A percentile compares a stretch with the other conserved stretches of the same genome.
These are phyloP conservation scores for Calamus simplicifolius DNA, from an alignment of 176 grass and related monocot species.

Conservation along the genomic window DNA sequence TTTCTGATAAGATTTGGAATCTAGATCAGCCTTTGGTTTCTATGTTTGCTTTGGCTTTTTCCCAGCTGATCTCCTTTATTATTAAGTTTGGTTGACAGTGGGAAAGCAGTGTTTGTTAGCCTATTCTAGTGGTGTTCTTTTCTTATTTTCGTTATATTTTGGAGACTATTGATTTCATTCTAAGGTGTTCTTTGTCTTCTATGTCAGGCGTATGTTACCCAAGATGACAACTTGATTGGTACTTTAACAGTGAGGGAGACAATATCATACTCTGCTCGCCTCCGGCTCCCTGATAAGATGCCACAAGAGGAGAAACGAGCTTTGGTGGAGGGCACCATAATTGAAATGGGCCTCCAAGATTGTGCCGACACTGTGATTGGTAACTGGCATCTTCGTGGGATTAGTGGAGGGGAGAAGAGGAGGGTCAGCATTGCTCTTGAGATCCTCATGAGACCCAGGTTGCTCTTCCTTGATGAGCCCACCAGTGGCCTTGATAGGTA, in stretches of 20 bases:
- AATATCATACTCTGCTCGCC: slow-evolving; percentile 77
- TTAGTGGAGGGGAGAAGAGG: slow-evolving; percentile 96
- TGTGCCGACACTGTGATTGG: slow-evolving; percentile 82
- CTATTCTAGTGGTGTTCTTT: no score
- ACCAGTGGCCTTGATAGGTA: slow-evolving; percentile 95
- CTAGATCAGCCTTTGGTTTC: no score
- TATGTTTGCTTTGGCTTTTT: no score
- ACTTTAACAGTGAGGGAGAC: slow-evolving; percentile 90
- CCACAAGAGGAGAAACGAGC: slow-evolving; percentile 70
- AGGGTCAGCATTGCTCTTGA: slow-evolving; percentile 92
- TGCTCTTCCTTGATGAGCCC: slow-evolving; percentile 93
- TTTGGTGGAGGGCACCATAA: slow-evolving; percentile 80
- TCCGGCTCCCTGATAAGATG: slow-evolving; percentile 87
- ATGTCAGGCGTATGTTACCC: slow-evolving; percentile 73
- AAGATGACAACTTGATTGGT: slow-evolving; percentile 93
- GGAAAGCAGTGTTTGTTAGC: no score
- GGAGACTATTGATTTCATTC: no score
- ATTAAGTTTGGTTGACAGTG: no score
- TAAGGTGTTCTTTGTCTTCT: no score
- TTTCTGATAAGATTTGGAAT: no score
- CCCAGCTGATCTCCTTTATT: no score
- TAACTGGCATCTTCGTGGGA: slow-evolving; percentile 90
- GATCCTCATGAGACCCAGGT: slow-evolving; percentile 90
- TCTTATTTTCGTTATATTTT: no score
- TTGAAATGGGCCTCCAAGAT: slow-evolving; percentile 99